Evolutionary conservation across 2,329 filamentous ascomycete genomes (phyloP), one percentile per base, ranked within the genome.

Genomic region (Clonostachys sp.): DNA sequence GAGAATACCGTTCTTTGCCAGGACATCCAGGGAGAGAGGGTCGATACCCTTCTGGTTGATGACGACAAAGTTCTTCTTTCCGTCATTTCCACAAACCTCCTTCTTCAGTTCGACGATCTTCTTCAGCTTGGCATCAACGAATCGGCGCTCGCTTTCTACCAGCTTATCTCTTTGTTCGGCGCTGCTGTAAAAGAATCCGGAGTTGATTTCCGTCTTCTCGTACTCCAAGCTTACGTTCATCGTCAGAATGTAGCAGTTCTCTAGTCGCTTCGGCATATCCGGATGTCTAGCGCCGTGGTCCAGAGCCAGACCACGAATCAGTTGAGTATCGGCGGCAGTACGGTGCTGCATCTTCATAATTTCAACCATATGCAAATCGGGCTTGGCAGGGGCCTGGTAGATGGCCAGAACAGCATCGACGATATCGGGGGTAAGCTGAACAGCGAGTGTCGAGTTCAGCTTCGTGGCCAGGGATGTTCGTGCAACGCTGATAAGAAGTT

Each of bases 261-360:
- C 90, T 33, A 99, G 83, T 49, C 88, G 81, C 77, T 96, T 97
- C 9, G 94, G 90, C 94, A 99, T 99, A 63, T 99, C 94, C 4
- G 94, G 94, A 71, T 99, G 94, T 62, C 94, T 83, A 12, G 94
- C 91, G 56, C 94, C 94, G 68, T 99, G 94, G 62, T 99, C 94
- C 51, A 99, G 75, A 10, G 90, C 94, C 49, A 99, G 78, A 50
- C 94, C 94, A 55, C 88, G 84, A 67, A 99, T 96, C 50, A 99
- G 83, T 69, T 96, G 91, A 48, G 94, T 99, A 68, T 99, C 94
- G 34, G 94, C 89, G 50, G 92, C 91, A 45, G 89, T 91, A 58
- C 92, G 88, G 75, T 99, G 94, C 74, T 99, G 94, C 92, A 99
- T 97, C 68, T 95, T 97, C 94, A 99, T 99, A 61, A 99, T 97